Evolutionary conservation across 768 basidiomycete species (phyloP), one percentile per base, ranked within the genome.

Genomic region (Amylocystis lapponica): DNA sequence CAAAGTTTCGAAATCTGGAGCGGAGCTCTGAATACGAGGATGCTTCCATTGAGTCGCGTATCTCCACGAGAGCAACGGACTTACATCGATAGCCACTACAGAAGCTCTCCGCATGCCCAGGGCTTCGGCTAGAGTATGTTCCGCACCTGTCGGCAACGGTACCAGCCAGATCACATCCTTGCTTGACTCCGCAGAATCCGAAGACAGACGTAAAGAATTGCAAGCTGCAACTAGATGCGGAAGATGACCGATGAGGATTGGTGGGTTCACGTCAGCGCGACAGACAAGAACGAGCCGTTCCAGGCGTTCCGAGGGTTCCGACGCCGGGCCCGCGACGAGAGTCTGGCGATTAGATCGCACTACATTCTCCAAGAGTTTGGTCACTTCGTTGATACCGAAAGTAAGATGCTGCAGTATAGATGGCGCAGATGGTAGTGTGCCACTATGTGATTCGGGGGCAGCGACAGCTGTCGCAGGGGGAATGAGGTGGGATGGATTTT

Each of bases 301-400:
- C 16, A 9, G 1, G 10, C 19, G 27, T 3, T 41, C 27, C 9
- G 40, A 36, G 8, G 34, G 6, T 9, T 41, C 22, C 12, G 25
- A 12, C 10, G 12, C 22, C 1, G 12, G 17, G 14, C 42, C 6
- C 12, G 37, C 25, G 5, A 23, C 13, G 29, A 51, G n/a, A 17
- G 41, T 39, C 6, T 31, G 29, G 6, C 51, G 50, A 34, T 44
- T 27, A n/a, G 60, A 43, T 47, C 53, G 47, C 58, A 76, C 65
- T 52, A 85, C 78, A 2, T 36, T 50, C 60, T 94, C 90, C 11
- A 94, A 69, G 22, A 69, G 67, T 58, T 76, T 82, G 1, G 89
- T 89, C 12, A 92, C 84, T 53, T 78, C 68, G 54, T 92, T 93
- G 47, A 92, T 82, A n/a, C 90, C 90, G 36, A 81, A 56, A 9